A percentile compares a stretch with the other conserved stretches of the same genome.
phyloP scores from a whole-genome alignment of 225 moss, liverwort and hornwort genomes.

The Bryoerythrophyllum caledonicum region DNA sequence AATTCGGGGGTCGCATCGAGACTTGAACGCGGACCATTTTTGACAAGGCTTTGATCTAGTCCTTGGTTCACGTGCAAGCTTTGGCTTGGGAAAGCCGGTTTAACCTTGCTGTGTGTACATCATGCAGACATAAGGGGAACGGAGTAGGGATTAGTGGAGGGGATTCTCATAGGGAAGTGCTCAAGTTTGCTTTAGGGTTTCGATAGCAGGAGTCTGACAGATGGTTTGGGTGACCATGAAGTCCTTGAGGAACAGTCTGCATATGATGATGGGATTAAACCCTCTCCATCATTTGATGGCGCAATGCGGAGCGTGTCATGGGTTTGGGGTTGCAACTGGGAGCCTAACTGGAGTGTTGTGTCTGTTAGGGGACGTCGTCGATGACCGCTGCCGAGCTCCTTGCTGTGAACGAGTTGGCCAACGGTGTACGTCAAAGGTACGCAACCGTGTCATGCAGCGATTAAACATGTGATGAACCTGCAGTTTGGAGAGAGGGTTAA shows the following conservation, averaged over 20 bases:
- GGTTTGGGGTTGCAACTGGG: neutral
- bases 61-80: neutral
- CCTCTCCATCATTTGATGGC: neutral
- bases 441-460: neutral
- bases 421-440: constrained; percentile 55
- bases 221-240: constrained; percentile 16
- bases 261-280: neutral
- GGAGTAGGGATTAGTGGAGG: neutral
- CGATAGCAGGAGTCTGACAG: neutral
- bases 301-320: neutral
- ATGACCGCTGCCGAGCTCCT: constrained; percentile 54
- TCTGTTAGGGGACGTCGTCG: constrained; percentile 38
- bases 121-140: neutral
- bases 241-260: neutral
- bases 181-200: constrained; percentile 24
- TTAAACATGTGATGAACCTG: too few relatives aligned
- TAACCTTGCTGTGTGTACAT: neutral
- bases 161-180: neutral
- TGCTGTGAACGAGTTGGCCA: constrained; percentile 49
- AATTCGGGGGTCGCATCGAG: neutral
- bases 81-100: neutral
- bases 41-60: neutral
- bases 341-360: constrained; percentile 12
- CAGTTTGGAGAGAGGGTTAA: too few relatives aligned
- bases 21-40: neutral